Base-by-base conservation (phyloP, 345 rosid genomes). In the Triadica sebifera region DNA sequence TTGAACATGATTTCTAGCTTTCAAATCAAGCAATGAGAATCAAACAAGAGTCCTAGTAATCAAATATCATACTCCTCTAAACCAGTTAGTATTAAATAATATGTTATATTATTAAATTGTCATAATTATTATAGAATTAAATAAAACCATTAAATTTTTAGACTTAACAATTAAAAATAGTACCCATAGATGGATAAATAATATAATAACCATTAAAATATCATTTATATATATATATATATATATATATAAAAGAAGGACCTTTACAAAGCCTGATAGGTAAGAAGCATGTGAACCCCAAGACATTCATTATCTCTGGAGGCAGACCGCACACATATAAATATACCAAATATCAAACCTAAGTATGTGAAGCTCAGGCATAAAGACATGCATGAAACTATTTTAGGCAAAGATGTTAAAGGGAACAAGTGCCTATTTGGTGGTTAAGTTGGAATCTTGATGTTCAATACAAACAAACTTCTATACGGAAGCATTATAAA, bases 271-370 rank as follows among this genome's bases (percentile, higher is more conserved):
- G 55, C 12, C 19, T 47, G 46, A 46, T n/a, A 58, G 60, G 69
- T 15, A 12, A 11, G 34, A 10, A 39, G 7, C 75, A 49, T 72
- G 75, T 62, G 75, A 72, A 49, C 50, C 50, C 61, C 55, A 25
- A 17, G n/a, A 49, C 9, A n/a, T 24, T 7, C 34, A 11, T 52
- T 3, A 8, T 11, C 49, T 41, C 16, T 8, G 6, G 37, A 25
- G 17, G 13, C 49, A 6, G 8, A 56, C 47, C 63, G 15, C 53
- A 65, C 1, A 51, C 10, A 41, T 39, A 39, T 64, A 16, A 13
- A 0, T 29, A 29, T 0, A 64, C 68, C 66, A 65, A 20, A 29
- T 29, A 29, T 29, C 34, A 29, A 38, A 52, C 20, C 29, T 9
- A 12, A 12, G 15, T 29, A 50, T 37, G 13, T 63, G 52, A 57